phyloP scores from a whole-genome alignment of 345 rosid species.

The Xanthoceras sorbifolium region DNA sequence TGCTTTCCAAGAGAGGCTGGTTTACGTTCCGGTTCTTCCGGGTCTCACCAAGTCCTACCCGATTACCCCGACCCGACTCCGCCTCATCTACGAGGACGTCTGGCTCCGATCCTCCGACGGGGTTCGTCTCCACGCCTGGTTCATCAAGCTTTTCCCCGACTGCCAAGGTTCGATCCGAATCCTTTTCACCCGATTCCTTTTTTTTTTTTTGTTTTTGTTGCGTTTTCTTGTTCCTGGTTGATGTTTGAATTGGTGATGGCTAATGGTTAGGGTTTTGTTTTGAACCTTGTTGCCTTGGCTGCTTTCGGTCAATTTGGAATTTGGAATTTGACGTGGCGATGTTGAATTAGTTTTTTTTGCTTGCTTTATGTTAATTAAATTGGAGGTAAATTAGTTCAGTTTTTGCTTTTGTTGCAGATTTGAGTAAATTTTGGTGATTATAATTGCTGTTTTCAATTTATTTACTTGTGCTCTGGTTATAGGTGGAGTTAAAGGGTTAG shows the following conservation, averaged over 20 bases:
- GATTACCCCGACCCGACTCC: constrained; percentile 79
- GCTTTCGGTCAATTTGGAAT: neutral
- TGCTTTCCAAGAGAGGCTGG: constrained; percentile 91
- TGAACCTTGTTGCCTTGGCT: neutral
- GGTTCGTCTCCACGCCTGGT: constrained; percentile 92
- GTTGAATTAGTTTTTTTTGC: neutral
- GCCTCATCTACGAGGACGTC: constrained; percentile 81
- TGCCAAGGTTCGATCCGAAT: constrained; percentile 58
- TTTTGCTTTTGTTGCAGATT: neutral
- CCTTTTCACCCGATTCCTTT: neutral
- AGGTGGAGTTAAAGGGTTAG: no score
- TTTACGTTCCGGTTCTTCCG: constrained; percentile 93
- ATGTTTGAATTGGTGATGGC: neutral
- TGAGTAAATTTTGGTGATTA: neutral
- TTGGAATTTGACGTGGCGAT: neutral
- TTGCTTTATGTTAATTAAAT: neutral
- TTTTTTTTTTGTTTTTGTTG: neutral
- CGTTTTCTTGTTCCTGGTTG: no score
- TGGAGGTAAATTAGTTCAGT: neutral
- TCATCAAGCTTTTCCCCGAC: constrained; percentile 79
- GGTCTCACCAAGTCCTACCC: constrained; percentile 88
- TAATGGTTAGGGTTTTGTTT: constrained; percentile 31
- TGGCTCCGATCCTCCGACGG: constrained; percentile 98
- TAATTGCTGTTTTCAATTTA: neutral
- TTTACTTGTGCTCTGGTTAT: neutral